Base-by-base conservation (phyloP, 2,329 filamentous ascomycete species). In the Colletotrichum limetticola region DNA sequence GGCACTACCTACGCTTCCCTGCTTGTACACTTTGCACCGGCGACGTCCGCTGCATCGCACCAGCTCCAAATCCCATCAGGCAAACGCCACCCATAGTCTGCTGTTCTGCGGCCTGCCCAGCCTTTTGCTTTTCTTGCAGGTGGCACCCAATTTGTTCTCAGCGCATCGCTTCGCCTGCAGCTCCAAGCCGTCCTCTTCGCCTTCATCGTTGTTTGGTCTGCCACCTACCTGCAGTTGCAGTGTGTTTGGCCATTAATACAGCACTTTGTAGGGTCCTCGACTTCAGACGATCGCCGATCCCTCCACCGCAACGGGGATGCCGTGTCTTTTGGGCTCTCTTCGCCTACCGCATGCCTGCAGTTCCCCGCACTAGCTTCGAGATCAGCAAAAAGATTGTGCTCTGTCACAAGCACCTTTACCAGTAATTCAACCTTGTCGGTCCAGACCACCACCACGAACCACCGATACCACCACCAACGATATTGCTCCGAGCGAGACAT, bases 271-370 rank as follows among this genome's bases (percentile, higher is more conserved):
- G 52, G 52, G 19, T 49, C 37, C 60, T n/a, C 49, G 12, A 63
- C 60, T 72, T 64, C 59, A 72, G 70, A 72, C 70, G 66, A 69
- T 72, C 70, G 70, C 70, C 70, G 66, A 72, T 72, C 66, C 66
- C 59, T 49, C 52, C 58, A 69, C 59, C 22, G 9, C 22, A 46
- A 68, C 70, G 55, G 59, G 66, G 59, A 69, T 72, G 70, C 66
- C 70, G 70, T 56, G 53, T 35, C 55, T 55, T 64, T 28, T 46
- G 59, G 42, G 52, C 37, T 37, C 42, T 69, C 70, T 55, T 59
- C 69, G 58, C 58, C 59, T 58, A 53, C 65, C 32, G 66, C 70
- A 64, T 69, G 58, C 66, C 59, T 72, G 66, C 70, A 69, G 67
- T 59, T 64, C 70, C 70, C 70, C 70, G 70, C 70, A 68, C 66